These are phyloP conservation scores for Salix dunnii DNA, from an alignment of 345 rosid species.

Conservation along the genomic window DNA sequence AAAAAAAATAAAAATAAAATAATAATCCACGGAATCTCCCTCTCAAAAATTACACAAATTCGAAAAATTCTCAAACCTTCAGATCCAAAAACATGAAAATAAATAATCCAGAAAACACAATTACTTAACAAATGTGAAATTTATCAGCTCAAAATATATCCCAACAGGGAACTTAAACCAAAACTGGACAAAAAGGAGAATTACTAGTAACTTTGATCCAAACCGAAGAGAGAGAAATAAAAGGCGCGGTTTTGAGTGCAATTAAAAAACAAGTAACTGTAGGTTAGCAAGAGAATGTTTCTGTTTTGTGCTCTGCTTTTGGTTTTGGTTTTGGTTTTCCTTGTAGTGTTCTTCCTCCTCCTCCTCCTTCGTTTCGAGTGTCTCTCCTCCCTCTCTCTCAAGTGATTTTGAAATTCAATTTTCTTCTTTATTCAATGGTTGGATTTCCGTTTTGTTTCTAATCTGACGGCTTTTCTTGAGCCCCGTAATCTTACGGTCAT, in stretches of 20 bases:
- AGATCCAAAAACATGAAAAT: constrained; percentile 39
- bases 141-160: constrained; percentile 37
- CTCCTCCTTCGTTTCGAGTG: constrained; percentile 8
- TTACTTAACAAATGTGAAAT: constrained; percentile 18
- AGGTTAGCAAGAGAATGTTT: background rate
- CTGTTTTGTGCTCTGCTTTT: background rate
- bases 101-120: constrained; percentile 20
- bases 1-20: background rate
- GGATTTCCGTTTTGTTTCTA: constrained; percentile 30
- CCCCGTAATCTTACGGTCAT: constrained; percentile 42
- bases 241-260: too few species aligned
- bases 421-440: constrained; percentile 54
- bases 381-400: constrained; percentile 81
- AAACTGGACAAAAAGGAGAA: background rate
- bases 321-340: background rate
- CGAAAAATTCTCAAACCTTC: constrained; percentile 23
- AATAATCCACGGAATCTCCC: constrained; percentile 10
- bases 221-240: background rate
- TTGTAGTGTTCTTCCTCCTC: constrained; percentile 25
- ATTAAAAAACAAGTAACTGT: background rate
- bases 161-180: constrained; percentile 9
- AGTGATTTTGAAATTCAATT: constrained; percentile 87
- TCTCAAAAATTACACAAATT: constrained; percentile 23
- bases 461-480: constrained; percentile 43
- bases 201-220: background rate